Evolutionary conservation across 2,329 filamentous ascomycete species (phyloP), one percentile per base, ranked within the genome.

Genomic region (Phyllosticta capitalensis): DNA sequence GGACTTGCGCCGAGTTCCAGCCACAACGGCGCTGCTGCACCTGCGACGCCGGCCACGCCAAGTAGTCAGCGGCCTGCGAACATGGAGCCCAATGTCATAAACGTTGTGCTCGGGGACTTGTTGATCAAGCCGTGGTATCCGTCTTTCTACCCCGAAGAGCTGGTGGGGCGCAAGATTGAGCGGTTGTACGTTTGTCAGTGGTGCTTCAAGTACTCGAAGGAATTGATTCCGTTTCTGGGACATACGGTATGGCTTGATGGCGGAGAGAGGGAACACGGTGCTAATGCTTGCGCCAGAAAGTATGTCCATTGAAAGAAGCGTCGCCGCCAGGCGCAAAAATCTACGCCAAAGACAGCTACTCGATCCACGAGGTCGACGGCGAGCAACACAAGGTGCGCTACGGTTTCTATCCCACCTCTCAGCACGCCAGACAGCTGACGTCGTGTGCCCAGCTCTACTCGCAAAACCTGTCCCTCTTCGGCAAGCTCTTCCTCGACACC

Each of bases 401-500:
- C 19, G 55, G 9, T 12, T 45, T 7, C 10, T 9, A 21, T 33
- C 19, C 9, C 17, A n/a, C 20, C 24, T 22, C 22, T 28, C 2
- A 7, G 7, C n/a, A 50, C 19, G 14, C 14, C 19, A 10, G 24
- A 6, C 3, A 14, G n/a, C 21, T 22, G 6, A 21, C 9, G 24
- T n/a, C n/a, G n/a, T 26, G 7, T 45, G 17, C 38, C 38, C 52
- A 75, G 71, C 82, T 96, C 28, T 97, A 95, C 72, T 92, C 90
- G 65, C 94, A 97, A 74, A 96, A 96, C 67, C 82, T 99, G 12
- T 96, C 90, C 9, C 85, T 99, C 52, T 96, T 97, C 72, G 92
- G 91, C 26, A 99, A 97, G 74, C 84, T 99, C 52, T 99, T 97
- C 73, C 87, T 99, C 64, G 92, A 97, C 73, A 96, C 95, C 70